Base-by-base conservation (phyloP, 1,284 basidiomycete species). In the Austropuccinia psidii region DNA sequence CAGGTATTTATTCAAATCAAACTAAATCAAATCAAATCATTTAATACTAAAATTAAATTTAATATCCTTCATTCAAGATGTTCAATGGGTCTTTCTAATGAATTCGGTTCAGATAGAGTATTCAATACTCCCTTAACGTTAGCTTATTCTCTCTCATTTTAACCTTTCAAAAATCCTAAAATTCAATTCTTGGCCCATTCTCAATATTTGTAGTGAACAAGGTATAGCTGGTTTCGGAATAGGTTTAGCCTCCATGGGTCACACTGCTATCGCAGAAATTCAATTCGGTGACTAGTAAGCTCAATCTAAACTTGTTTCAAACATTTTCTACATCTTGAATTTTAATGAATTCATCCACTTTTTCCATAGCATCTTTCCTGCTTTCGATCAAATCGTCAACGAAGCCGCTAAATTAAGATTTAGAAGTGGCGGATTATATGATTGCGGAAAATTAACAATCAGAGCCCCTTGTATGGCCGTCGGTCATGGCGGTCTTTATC, bases 161-260 rank as follows among this genome's bases (percentile, higher is more conserved):
- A 11, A 15, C 24, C 24, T 54, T 19, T 9, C 9, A 9, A 19
- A 15, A 9, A 54, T n/a, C 24, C 50, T 54, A 13, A 15, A 15
- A 13, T 54, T 54, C 24, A 29, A 54, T 19, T 41, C 37, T 57
- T 19, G 43, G 19, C 39, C 1, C 61, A 13, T 45, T 21, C 37
- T 4, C 45, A 43, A 27, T 43, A 27, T 17, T 62, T 45, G 29
- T n/a, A 73, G 70, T 17, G 93, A 95, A 79, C 92, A 97, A 81
- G 93, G 93, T 5, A 95, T 97, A 70, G 92, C 90, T 52, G 93
- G 93, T 8, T 96, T 97, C 77, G 93, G 89, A 0, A 93, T 97
- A 64, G 93, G 94, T 3, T 81, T 95, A 74, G 92, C 94, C 0
- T 85, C 89, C 17, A 94, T 96, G 87, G 93, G 93, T 0, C 91